phyloP scores from a whole-genome alignment of 345 rosid species.

The Sapria himalayana region DNA sequence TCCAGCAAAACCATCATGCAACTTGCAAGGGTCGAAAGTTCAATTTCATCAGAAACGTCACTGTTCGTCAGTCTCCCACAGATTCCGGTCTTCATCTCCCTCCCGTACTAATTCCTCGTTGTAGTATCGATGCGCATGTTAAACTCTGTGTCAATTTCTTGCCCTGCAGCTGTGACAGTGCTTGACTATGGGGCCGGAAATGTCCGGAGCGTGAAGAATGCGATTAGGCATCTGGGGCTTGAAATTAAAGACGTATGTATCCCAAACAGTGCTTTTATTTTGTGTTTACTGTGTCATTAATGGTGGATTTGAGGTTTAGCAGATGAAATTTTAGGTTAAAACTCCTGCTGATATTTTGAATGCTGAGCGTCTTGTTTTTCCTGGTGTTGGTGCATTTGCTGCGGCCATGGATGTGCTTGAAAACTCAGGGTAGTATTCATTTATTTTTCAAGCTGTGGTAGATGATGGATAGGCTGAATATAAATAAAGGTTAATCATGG shows the following conservation, averaged over 20 bases:
- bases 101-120: background rate
- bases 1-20: slow-evolving; percentile 6
- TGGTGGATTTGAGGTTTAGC: background rate
- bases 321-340: slow-evolving; percentile 32
- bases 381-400: slow-evolving; percentile 91
- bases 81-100: slow-evolving; percentile 31
- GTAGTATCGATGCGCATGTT: background rate
- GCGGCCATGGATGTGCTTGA: slow-evolving; percentile 80
- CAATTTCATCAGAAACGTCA: slow-evolving; percentile 20
- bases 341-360: slow-evolving; percentile 54
- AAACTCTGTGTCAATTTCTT: background rate
- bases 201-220: slow-evolving; percentile 73
- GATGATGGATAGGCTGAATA: too few species aligned
- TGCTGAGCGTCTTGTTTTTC: slow-evolving; percentile 67
- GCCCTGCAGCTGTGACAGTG: slow-evolving; percentile 41
- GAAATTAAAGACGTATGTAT: slow-evolving; percentile 44
- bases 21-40: slow-evolving; percentile 17
- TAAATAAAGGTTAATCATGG: too few species aligned
- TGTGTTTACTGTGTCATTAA: background rate
- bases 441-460: too few species aligned
- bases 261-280: slow-evolving; percentile 1
- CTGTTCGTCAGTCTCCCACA: slow-evolving; percentile 30
- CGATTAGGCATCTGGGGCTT: slow-evolving; percentile 60
- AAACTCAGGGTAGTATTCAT: slow-evolving; percentile 71
- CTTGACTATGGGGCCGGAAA: slow-evolving; percentile 97